These are phyloP conservation scores for Berberis thunbergii DNA, from an alignment of 164 flowering plant species.

Conservation along the genomic window DNA sequence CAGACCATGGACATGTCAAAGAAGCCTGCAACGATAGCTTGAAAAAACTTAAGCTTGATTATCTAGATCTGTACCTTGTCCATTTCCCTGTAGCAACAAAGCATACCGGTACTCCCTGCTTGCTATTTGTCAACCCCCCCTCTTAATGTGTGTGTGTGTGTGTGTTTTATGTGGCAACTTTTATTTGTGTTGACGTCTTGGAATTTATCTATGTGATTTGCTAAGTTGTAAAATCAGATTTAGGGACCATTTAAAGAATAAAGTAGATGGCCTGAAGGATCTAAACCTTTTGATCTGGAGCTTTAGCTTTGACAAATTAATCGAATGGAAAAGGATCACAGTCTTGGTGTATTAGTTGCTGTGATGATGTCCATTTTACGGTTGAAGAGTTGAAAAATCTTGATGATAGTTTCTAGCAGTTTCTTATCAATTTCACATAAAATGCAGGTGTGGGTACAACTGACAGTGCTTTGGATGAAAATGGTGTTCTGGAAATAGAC, in stretches of 20 bases:
- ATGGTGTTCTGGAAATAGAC: constrained; percentile 90
- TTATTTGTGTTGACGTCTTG: too few species aligned
- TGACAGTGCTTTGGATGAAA: constrained; percentile 67
- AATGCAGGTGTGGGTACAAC: constrained; percentile 70
- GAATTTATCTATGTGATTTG: too few species aligned
- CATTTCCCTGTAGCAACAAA: constrained; percentile 88
- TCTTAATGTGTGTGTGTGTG: neutral
- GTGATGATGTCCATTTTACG: neutral
- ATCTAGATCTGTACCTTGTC: constrained; percentile 80
- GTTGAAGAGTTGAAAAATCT: neutral
- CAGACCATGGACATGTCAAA: constrained; percentile 88
- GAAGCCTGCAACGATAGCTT: constrained; percentile 91
- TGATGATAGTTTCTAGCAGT: neutral
- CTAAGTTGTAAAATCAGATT: too few species aligned
- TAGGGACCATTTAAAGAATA: too few species aligned
- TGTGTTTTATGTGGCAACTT: neutral
- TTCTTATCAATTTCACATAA: constrained; percentile 4
- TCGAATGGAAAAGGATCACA: neutral
- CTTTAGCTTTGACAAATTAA: neutral
- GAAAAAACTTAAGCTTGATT: constrained; percentile 78
- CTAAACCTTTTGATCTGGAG: neutral
- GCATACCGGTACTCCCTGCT: constrained; percentile 69
- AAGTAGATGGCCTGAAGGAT: neutral
- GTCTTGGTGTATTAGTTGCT: neutral
- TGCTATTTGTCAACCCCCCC: neutral